These are phyloP conservation scores for Ogataea wickerhamii DNA, from an alignment of 805 yeast species.

Conservation along the genomic window DNA sequence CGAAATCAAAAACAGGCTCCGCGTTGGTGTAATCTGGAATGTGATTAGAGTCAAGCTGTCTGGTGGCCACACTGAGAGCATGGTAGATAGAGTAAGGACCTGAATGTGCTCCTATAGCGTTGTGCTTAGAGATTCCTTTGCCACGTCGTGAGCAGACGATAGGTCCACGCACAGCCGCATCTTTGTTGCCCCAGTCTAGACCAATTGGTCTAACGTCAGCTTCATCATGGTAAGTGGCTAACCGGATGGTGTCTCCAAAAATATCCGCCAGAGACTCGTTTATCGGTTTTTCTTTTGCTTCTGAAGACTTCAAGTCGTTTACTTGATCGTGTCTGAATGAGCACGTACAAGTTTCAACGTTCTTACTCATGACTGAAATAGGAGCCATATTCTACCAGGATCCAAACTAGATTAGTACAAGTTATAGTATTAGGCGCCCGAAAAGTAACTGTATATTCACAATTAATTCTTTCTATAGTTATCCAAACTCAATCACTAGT, in stretches of 20 bases:
- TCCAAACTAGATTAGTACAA: no score
- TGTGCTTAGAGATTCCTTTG: conserved; percentile 50
- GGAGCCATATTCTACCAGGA: conserved; percentile 8
- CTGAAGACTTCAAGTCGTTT: conserved; percentile 1
- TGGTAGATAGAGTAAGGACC: conserved; percentile 64
- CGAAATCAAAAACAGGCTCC: conserved; percentile 55
- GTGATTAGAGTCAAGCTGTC: conserved; percentile 50
- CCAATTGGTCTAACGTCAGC: conserved; percentile 45
- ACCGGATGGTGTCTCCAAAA: conserved; percentile 33
- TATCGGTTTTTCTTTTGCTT: conserved; percentile 11
- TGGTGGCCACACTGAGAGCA: conserved; percentile 61
- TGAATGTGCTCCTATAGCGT: conserved; percentile 62
- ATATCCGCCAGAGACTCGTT: conserved; percentile 21
- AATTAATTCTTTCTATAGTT: no score
- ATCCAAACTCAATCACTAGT: no score
- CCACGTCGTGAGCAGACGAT: conserved; percentile 50
- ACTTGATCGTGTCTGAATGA: background rate
- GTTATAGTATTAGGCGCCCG: no score
- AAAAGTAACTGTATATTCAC: no score
- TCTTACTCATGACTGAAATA: conserved; percentile 1
- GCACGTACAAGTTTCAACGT: background rate
- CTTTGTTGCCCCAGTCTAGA: conserved; percentile 50
- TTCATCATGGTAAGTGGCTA: conserved; percentile 55
- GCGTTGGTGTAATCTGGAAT: conserved; percentile 60
- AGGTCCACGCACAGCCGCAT: conserved; percentile 52